A percentile compares a stretch with the other conserved stretches of the same genome.
phyloP scores from a whole-genome alignment of 305 asterid genomes.

The Fraxinus albicans region DNA sequence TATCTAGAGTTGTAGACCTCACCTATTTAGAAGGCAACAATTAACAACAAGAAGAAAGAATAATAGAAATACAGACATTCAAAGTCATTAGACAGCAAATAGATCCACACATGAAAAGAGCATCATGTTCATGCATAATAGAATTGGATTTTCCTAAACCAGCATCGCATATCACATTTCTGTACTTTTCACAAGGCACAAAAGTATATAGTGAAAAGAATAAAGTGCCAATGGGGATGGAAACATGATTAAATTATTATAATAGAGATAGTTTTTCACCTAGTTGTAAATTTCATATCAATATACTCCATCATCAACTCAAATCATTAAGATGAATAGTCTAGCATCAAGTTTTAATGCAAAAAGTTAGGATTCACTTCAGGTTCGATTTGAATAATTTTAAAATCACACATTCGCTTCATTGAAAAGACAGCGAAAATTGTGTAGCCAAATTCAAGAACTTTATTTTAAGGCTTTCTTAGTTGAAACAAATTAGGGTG shows the following conservation, averaged over 20 bases:
- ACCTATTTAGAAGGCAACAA: conserved; percentile 44
- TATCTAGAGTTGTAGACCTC: conserved; percentile 82
- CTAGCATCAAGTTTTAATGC: not conserved
- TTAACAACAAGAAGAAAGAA: conserved; percentile 4
- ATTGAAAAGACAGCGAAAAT: not conserved
- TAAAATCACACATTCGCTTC: not conserved
- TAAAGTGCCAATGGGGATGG: not conserved
- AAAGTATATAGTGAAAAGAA: not conserved
- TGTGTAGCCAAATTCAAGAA: not conserved
- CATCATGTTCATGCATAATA: not conserved
- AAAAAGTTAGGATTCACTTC: not conserved
- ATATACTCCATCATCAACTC: not conserved
- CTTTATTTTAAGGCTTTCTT: not conserved
- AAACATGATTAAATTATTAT: not conserved
- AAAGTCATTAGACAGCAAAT: not conserved
- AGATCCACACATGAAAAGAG: not conserved
- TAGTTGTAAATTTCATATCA: not conserved
- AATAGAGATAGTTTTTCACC: not conserved
- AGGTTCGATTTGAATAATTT: not conserved
- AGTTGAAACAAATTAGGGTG: not conserved
- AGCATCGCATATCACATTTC: not conserved
- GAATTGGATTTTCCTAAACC: not conserved
- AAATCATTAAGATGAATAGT: not conserved
- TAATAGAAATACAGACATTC: not conserved
- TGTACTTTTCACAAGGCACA: not conserved